phyloP scores from a whole-genome alignment of 78 protist genomes.

The Cavenderia fasciculata region DNA sequence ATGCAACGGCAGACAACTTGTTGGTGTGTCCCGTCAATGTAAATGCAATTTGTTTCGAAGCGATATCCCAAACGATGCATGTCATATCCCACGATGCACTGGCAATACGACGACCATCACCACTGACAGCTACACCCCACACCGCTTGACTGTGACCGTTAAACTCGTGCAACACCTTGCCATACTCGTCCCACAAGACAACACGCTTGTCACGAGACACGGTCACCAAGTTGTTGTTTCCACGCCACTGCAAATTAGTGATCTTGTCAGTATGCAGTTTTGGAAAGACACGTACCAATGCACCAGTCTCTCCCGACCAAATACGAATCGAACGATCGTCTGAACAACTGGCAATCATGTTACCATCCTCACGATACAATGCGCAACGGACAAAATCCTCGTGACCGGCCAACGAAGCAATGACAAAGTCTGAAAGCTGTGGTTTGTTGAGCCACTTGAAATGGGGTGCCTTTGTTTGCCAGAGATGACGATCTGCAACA shows the following conservation, averaged over 20 bases:
- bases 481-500: neutral
- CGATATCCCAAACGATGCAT: slow-evolving; percentile 54
- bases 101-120: slow-evolving; percentile 10
- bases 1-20: slow-evolving; percentile 45
- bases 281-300: slow-evolving; percentile 44
- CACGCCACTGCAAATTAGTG: slow-evolving; percentile 34
- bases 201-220: slow-evolving; percentile 36
- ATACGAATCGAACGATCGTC: slow-evolving; percentile 58
- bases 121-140: slow-evolving; percentile 51
- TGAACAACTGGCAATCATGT: slow-evolving; percentile 41
- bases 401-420: slow-evolving; percentile 53
- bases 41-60: neutral
- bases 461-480: neutral
- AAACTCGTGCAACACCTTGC: slow-evolving; percentile 15
- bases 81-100: slow-evolving; percentile 57
- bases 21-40: slow-evolving; percentile 1
- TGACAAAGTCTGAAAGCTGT: slow-evolving; percentile 42
- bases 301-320: slow-evolving; percentile 65
- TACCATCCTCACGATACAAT: slow-evolving; percentile 43
- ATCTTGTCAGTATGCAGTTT: slow-evolving; percentile 48
- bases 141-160: slow-evolving; percentile 25
- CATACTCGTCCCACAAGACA: slow-evolving; percentile 71
- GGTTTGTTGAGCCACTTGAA: slow-evolving; percentile 45
- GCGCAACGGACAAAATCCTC: slow-evolving; percentile 46
- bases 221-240: slow-evolving; percentile 11